Base-by-base conservation (phyloP, 2,329 filamentous ascomycete genomes). In the Fusarium equiseti region DNA sequence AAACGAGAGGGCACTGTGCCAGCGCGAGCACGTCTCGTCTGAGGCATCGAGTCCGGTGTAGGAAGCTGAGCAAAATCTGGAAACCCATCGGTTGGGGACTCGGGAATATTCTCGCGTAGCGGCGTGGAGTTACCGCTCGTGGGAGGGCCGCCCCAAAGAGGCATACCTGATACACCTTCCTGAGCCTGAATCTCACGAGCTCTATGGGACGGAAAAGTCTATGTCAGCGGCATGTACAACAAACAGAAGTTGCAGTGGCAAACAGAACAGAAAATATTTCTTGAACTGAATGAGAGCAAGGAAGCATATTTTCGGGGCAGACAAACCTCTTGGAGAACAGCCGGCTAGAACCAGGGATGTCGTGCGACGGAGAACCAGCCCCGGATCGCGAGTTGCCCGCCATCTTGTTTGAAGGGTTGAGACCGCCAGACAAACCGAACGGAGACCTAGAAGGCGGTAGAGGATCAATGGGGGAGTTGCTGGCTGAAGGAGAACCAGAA, bases 1-100 rank as follows among this genome's bases (percentile, higher is more conserved):
- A 99, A 97, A 70, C 95, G 89, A 48, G 96, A 98, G 24, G 96
- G 96, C n/a, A 99, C 90, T 5, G 96, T 99, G 73, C 96, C 96
- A 66, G 96, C 96, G 79, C 96, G 90, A 74, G 94, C 92, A 78
- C 96, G 90, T 71, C 96, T 90, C 50, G 90, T 88, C 75, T 92
- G 87, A 59, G 91, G 89, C 66, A 91, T 79, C 62, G 85, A 87
- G 70, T 90, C 88, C 71, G 91, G 88, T 11, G 91, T 87, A 44
- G 92, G 87, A 44, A 92, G 86, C 74, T 90, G 89, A 70, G 92
- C 88, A 79, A 97, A 94, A 80, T 97, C 95, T 63, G 96, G 95
- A 76, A 98, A 98, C 73, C 93, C 95, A 83, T 98, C 95, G 72
- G 92, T 96, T 32, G 96, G 96, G 38, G 95, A 98, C 83, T 99